phyloP scores from a whole-genome alignment of 1,139 yeast species.

The Hyphopichia khmerensis region DNA sequence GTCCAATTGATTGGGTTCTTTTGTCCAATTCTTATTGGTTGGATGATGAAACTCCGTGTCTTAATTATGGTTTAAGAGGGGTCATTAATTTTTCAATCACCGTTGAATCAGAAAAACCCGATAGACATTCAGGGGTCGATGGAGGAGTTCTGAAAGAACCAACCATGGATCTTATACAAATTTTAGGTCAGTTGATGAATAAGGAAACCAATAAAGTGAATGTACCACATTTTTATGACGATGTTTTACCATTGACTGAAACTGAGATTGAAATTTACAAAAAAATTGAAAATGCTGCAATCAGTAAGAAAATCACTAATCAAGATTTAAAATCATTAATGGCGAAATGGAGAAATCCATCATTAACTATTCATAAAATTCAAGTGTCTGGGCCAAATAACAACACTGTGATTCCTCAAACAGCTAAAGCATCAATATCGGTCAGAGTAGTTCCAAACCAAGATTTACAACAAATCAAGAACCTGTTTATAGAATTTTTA shows the following conservation, averaged over 20 bases:
- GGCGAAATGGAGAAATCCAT: conserved; percentile 91
- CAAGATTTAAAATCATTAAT: conserved; percentile 54
- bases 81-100: conserved; percentile 78
- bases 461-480: conserved; percentile 57
- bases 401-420: conserved; percentile 84
- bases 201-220: conserved; percentile 55
- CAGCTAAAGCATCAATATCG: conserved; percentile 74
- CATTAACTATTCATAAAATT: conserved; percentile 84
- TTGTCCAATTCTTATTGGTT: conserved; percentile 93
- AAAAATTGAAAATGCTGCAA: conserved; percentile 50
- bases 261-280: conserved; percentile 62
- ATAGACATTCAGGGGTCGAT: conserved; percentile 94
- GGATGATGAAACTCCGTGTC: conserved; percentile 83
- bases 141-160: conserved; percentile 93
- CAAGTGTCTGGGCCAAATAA: conserved; percentile 89
- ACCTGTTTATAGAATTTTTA: conserved; percentile 47
- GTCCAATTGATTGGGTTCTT: conserved; percentile 82
- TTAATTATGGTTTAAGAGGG: conserved; percentile 92
- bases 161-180: conserved; percentile 75
- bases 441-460: conserved; percentile 91
- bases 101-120: conserved; percentile 72
- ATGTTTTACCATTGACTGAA: conserved; percentile 54
- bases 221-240: conserved; percentile 70
- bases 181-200: conserved; percentile 63
- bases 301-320: conserved; percentile 18